Conservation (phyloP, 2,329 filamentous ascomycete species). For the Davidsoniella australis region DNA sequence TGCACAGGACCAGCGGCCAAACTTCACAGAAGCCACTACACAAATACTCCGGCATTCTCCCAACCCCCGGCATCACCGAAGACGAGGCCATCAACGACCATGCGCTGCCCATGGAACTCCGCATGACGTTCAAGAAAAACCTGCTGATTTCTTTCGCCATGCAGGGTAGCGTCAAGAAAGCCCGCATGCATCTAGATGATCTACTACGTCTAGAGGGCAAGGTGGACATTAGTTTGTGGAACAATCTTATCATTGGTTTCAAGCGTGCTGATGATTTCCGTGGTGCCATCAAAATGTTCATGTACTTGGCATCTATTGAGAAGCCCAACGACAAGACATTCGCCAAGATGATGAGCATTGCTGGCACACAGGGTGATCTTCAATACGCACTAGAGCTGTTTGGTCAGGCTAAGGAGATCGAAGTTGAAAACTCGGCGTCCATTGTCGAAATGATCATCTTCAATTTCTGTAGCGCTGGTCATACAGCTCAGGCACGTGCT, state of each 20-base stretch:
- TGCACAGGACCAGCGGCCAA: not conserved
- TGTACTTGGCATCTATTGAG: constrained; percentile 33
- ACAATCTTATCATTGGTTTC: constrained; percentile 58
- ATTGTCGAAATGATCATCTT: constrained; percentile 10
- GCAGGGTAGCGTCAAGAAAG: constrained; percentile 9
- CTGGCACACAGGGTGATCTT: constrained; percentile 55
- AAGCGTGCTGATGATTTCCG: constrained; percentile 47
- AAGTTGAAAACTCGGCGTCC: constrained; percentile 32
- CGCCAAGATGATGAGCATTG: constrained; percentile 56
- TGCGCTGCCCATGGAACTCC: not conserved
- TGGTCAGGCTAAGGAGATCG: constrained; percentile 37
- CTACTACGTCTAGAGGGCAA: constrained; percentile 13
- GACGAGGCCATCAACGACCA: constrained; percentile 2
- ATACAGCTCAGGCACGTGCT: constrained; percentile 22
- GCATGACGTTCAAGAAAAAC: constrained; percentile 7
- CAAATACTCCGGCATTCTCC: not conserved
- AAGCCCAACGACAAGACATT: constrained; percentile 48
- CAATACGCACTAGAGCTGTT: constrained; percentile 50
- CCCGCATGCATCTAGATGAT: constrained; percentile 9
- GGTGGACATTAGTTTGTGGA: constrained; percentile 51
- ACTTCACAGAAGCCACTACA: not conserved
- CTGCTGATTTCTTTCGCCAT: constrained; percentile 5
- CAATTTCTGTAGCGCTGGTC: constrained; percentile 31
- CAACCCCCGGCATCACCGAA: not conserved
- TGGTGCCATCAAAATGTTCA: constrained; percentile 47